These are phyloP conservation scores for Knoxia roxburghii DNA, from an alignment of 257 asterid species.

Conservation along the genomic window DNA sequence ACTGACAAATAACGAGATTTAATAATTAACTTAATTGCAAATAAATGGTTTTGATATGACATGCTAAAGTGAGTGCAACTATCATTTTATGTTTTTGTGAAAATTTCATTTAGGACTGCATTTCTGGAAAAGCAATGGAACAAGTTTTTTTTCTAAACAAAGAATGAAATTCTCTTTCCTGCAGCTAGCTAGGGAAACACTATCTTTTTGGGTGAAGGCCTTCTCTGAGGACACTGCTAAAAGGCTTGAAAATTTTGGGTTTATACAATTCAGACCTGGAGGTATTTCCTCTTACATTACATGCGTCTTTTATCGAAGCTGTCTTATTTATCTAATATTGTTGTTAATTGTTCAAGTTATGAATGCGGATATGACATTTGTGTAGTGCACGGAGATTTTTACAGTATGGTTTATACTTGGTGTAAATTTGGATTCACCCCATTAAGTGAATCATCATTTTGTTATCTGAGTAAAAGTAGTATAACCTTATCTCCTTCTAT, in stretches of 20 bases:
- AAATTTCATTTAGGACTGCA: background rate
- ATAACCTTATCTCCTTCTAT: slow-evolving; percentile 19
- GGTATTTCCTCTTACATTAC: slow-evolving; percentile 39
- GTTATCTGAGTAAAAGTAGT: background rate
- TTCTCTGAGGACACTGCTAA: slow-evolving; percentile 98
- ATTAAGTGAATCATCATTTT: background rate
- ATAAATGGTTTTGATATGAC: background rate
- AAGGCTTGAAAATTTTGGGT: slow-evolving; percentile 96
- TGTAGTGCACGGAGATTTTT: background rate
- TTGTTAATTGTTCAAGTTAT: background rate
- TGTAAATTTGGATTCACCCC: background rate
- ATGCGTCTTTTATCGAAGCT: slow-evolving; percentile 6
- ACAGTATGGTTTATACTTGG: background rate
- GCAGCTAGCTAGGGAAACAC: slow-evolving; percentile 94
- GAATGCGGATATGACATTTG: background rate
- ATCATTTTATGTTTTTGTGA: background rate
- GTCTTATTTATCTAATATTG: slow-evolving; percentile 4
- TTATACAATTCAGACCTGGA: slow-evolving; percentile 97
- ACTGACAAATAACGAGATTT: background rate
- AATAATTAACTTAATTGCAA: background rate
- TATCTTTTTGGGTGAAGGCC: slow-evolving; percentile 97
- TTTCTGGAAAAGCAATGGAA: background rate
- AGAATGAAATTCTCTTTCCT: slow-evolving; percentile 13
- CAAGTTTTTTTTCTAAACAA: background rate
- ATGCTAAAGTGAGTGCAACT: background rate